Conservation (phyloP, 495 filamentous ascomycete species). For the Penicillium fimorum region DNA sequence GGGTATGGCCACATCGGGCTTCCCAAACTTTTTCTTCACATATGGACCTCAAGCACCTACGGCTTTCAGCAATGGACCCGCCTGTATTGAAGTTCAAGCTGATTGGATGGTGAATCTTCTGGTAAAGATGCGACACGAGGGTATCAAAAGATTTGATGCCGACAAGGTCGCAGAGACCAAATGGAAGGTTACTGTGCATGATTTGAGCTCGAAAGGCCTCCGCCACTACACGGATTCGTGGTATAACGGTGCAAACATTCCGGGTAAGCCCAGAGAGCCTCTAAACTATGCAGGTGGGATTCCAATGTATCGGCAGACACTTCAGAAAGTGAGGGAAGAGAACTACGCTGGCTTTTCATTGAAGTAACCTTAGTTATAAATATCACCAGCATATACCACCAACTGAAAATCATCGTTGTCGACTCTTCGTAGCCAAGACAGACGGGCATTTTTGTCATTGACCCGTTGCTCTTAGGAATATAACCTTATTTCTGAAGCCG, state of each 20-base stretch:
- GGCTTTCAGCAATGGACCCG: slow-evolving; percentile 45
- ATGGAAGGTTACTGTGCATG: slow-evolving; percentile 42
- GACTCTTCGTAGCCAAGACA: too few species aligned
- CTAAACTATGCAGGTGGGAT: slow-evolving; percentile 38
- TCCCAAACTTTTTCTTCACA: too few species aligned
- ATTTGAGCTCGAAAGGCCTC: slow-evolving; percentile 41
- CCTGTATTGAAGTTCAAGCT: slow-evolving; percentile 47
- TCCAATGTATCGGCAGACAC: slow-evolving; percentile 20
- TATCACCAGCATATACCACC: too few species aligned
- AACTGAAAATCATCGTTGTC: too few species aligned
- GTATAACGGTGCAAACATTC: slow-evolving; percentile 44
- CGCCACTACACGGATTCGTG: slow-evolving; percentile 39
- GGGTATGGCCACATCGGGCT: too few species aligned
- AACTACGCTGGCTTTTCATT: too few species aligned
- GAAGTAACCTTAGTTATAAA: too few species aligned
- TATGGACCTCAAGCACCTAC: too few species aligned
- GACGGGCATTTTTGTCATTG: too few species aligned
- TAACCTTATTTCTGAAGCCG: too few species aligned
- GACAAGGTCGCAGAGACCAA: slow-evolving; percentile 43
- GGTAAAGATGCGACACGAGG: slow-evolving; percentile 38
- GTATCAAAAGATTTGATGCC: slow-evolving; percentile 42
- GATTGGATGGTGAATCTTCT: slow-evolving; percentile 51
- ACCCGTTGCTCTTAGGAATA: too few species aligned
- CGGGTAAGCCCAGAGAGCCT: slow-evolving; percentile 45
- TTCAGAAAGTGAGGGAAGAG: too few species aligned